Evolutionary conservation across 2,329 filamentous ascomycete genomes (phyloP), one percentile per base, ranked within the genome.

Genomic region (Metarhizium anisopliae): DNA sequence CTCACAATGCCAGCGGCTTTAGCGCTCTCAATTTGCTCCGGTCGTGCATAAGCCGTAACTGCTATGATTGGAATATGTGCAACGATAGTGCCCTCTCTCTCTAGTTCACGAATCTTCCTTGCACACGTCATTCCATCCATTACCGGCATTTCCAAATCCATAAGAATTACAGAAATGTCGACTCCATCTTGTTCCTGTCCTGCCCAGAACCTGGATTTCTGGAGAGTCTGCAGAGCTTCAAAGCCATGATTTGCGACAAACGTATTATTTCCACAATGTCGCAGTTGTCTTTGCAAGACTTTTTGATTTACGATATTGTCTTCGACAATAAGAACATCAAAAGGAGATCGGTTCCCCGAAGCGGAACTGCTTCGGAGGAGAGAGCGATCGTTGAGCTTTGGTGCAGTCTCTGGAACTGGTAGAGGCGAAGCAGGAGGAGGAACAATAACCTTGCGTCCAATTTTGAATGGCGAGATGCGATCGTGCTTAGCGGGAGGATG

Each of bases 61-160:
- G 85, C 87, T 62, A 90, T 88, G 61, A 90, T 88, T 2, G 87
- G 86, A n/a, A 90, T 81, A 63, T 89, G 86, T 52, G 76, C 73
- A 18, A 78, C 74, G 51, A 89, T 79, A 36, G 77, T 80, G 20
- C 83, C 82, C 54, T 81, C 75, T 51, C 71, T 72, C 66, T 92
- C 86, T 18, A 89, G 74, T 58, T 86, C 79, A 18, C 89, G 79
- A 54, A 93, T 90, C 58, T 75, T 80, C 47, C 79, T 77, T 13
- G 87, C 84, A 59, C 87, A 90, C 2, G 86, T 86, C 68, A 89
- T 81, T 40, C 89, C 89, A 63, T 92, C 87, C 88, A 91, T 91
- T 47, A 90, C 79, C 1, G 88, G 88, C 88, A 92, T 92, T 64
- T 91, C 87, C 51, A 90, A 76, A 65, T 92, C 89, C 87, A 92